Conservation (phyloP, 1,284 basidiomycete genomes). For the Cerioporus squamosus region DNA sequence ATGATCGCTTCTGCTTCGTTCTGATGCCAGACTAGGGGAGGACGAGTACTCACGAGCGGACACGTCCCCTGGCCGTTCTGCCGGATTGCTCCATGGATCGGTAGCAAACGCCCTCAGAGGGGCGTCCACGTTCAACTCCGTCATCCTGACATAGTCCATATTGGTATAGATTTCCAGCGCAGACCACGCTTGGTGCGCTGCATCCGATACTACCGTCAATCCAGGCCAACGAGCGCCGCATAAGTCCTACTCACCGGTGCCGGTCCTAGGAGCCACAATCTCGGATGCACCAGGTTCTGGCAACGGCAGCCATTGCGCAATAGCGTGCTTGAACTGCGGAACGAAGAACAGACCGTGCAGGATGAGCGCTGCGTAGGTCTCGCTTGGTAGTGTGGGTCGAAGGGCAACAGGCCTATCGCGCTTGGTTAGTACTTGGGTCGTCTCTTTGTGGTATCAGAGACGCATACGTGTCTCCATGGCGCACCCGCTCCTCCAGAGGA, state of each 20-base stretch:
- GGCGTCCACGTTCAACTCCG: slow-evolving; percentile 46
- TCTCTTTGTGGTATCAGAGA: too few relatives aligned
- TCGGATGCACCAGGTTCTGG: background rate
- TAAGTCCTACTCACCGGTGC: slow-evolving; percentile 37
- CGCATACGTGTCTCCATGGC: slow-evolving; percentile 63
- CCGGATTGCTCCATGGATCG: slow-evolving; percentile 38
- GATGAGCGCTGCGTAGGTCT: slow-evolving; percentile 63
- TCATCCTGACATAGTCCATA: slow-evolving; percentile 54
- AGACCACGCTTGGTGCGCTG: slow-evolving; percentile 49
- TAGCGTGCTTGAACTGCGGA: slow-evolving; percentile 62
- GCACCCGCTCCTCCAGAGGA: slow-evolving; percentile 52
- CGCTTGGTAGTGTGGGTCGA: slow-evolving; percentile 53
- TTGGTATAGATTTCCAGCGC: slow-evolving; percentile 66
- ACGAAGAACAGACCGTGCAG: slow-evolving; percentile 68
- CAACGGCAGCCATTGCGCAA: slow-evolving; percentile 52
- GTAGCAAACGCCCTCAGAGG: slow-evolving; percentile 39
- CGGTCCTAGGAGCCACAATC: slow-evolving; percentile 23
- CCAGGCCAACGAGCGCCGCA: slow-evolving; percentile 10
- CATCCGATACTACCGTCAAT: background rate
- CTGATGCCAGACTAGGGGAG: background rate
- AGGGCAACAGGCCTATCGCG: slow-evolving; percentile 62
- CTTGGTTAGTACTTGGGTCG: background rate
- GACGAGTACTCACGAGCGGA: slow-evolving; percentile 37
- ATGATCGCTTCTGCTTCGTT: background rate
- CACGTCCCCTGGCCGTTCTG: slow-evolving; percentile 43